Percentiles rank a stretch among this genome's conserved stretches.
Conservation (phyloP, 169 alveolate species). For the Perkinsus chesapeaki region DNA sequence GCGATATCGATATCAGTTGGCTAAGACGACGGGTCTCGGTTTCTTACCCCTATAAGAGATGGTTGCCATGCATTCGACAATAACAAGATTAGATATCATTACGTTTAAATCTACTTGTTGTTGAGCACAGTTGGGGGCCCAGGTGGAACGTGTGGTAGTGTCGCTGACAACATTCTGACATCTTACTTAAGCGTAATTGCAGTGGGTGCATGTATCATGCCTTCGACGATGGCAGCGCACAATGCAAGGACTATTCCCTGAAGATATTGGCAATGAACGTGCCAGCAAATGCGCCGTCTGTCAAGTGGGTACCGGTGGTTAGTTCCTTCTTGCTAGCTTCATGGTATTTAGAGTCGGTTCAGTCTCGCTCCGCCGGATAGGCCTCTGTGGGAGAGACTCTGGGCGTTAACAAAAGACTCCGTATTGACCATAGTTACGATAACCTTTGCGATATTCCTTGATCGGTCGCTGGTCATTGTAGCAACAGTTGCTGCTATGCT, state of each 20-base stretch:
- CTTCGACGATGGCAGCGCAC: neutral
- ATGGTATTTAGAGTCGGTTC: neutral
- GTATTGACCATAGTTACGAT: neutral
- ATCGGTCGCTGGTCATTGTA: neutral
- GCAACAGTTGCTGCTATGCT: neutral
- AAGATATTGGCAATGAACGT: neutral
- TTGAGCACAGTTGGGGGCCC: too few species aligned
- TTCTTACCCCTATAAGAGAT: too few species aligned
- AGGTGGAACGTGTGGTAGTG: too few species aligned
- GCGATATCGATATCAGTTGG: neutral
- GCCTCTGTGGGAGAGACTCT: neutral
- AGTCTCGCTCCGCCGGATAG: neutral
- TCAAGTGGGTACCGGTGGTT: neutral
- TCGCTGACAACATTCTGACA: neutral
- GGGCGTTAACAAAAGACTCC: neutral
- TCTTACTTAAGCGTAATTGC: neutral
- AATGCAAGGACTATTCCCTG: neutral
- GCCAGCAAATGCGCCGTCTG: neutral
- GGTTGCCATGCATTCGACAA: too few species aligned
- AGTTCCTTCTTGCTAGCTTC: neutral
- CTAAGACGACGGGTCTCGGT: too few species aligned
- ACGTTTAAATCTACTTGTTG: too few species aligned
- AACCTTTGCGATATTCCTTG: neutral
- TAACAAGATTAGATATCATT: too few species aligned
- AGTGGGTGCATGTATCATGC: neutral